Evolutionary conservation across 164 flowering plant species (phyloP).

Genomic region (Kingdonia uniflora): DNA sequence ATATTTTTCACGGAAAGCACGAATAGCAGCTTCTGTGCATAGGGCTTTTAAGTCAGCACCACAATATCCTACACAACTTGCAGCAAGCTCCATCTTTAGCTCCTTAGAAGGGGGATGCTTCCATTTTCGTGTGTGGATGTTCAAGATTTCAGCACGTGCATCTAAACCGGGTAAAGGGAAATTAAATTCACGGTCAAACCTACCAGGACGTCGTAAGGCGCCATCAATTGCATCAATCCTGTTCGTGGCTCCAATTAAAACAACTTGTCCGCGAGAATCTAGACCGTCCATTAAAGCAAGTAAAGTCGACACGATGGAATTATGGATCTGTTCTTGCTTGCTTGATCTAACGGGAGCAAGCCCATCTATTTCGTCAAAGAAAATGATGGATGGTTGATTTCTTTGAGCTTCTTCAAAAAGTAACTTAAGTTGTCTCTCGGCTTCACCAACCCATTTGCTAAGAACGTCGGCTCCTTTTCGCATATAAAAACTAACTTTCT

Average conservation of each 20-base stretch:
- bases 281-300: conserved; percentile 99
- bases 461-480: conserved; percentile 99
- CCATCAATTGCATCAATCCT: conserved; percentile 99
- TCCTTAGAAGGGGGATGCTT: conserved; percentile 85
- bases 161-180: conserved; percentile 96
- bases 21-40: conserved; percentile 99
- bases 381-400: conserved; percentile 97
- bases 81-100: conserved; percentile 80
- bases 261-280: conserved; percentile 99
- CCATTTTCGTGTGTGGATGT: conserved; percentile 98
- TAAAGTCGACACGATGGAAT: conserved; percentile 95
- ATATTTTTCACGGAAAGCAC: conserved; percentile 95
- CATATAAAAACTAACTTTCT: conserved; percentile 99
- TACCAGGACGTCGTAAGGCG: conserved; percentile 96
- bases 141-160: conserved; percentile 93
- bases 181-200: conserved; percentile 97
- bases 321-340: conserved; percentile 99
- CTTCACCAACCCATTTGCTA: conserved; percentile 99
- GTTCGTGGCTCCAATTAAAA: conserved; percentile 97
- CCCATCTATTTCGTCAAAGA: conserved; percentile 99
- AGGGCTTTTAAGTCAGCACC: conserved; percentile 97
- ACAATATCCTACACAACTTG: conserved; percentile 98
- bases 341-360: conserved; percentile 99
- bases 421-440: conserved; percentile 91
- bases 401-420: conserved; percentile 98